These are phyloP conservation scores for Hypoxylon fuscum DNA, from an alignment of 495 filamentous ascomycete genomes.

Conservation along the genomic window DNA sequence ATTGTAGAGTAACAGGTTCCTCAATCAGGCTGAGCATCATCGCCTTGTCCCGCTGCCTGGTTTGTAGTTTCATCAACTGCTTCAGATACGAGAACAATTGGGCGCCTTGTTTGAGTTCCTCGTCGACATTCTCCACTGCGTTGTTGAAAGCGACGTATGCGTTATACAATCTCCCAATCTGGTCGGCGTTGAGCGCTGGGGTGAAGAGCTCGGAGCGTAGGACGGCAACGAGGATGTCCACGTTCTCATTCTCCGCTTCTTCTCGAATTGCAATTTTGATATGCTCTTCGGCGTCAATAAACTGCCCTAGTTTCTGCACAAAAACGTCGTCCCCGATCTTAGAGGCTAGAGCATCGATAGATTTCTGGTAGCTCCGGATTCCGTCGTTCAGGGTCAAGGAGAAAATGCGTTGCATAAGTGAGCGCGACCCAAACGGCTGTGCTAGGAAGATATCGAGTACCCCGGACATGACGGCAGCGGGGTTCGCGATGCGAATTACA, in stretches of 20 bases:
- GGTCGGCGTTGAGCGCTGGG: slow-evolving; percentile 72
- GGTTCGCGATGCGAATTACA: slow-evolving; percentile 94
- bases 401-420: slow-evolving; percentile 91
- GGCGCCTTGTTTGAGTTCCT: slow-evolving; percentile 85
- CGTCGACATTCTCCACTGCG: slow-evolving; percentile 89
- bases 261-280: slow-evolving; percentile 76
- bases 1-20: slow-evolving; percentile 89
- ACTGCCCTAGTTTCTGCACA: slow-evolving; percentile 82
- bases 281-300: slow-evolving; percentile 75
- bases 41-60: slow-evolving; percentile 89
- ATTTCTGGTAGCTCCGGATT: slow-evolving; percentile 81
- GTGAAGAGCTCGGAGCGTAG: slow-evolving; percentile 76
- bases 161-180: slow-evolving; percentile 87
- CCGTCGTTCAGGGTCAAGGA: slow-evolving; percentile 91
- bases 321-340: slow-evolving; percentile 84
- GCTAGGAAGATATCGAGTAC: slow-evolving; percentile 95
- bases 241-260: slow-evolving; percentile 73
- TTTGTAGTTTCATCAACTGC: slow-evolving; percentile 91
- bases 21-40: slow-evolving; percentile 98
- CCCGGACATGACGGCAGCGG: slow-evolving; percentile 92
- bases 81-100: slow-evolving; percentile 94
- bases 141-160: slow-evolving; percentile 97
- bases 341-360: slow-evolving; percentile 75
- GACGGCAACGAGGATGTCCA: slow-evolving; percentile 86
- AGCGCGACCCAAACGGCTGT: slow-evolving; percentile 89